Percentiles rank a stretch among this genome's conserved stretches.
phyloP scores from a whole-genome alignment of 352 stramenopile species.

The Phytophthora aleatoria region DNA sequence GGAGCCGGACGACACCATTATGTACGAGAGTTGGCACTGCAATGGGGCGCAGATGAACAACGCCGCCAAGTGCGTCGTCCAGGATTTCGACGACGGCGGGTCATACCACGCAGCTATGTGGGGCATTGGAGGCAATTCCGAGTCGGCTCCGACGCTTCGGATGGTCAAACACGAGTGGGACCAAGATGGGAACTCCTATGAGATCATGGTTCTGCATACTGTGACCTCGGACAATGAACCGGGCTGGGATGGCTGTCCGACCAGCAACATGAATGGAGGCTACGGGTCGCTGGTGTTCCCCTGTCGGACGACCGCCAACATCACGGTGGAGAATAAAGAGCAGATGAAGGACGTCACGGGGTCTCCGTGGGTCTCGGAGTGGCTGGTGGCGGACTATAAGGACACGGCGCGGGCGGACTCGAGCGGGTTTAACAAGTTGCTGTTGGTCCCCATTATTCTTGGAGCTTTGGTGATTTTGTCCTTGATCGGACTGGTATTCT shows the following conservation, averaged over 20 bases:
- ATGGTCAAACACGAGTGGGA: constrained; percentile 28
- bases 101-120: constrained; percentile 34
- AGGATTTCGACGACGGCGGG: constrained; percentile 18
- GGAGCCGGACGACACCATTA: constrained; percentile 18
- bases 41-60: constrained; percentile 44
- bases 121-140: constrained; percentile 21
- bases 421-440: constrained; percentile 19
- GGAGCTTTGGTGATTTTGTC: constrained; percentile 1
- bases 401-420: constrained; percentile 2
- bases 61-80: constrained; percentile 33
- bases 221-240: constrained; percentile 26
- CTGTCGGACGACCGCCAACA: constrained; percentile 29
- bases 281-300: constrained; percentile 44
- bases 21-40: constrained; percentile 27
- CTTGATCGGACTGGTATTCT: constrained; percentile 11
- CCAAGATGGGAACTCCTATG: constrained; percentile 7
- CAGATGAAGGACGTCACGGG: constrained; percentile 10
- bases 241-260: constrained; percentile 24
- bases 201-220: constrained; percentile 32
- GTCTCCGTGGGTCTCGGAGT: constrained; percentile 29
- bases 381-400: constrained; percentile 30
- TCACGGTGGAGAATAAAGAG: constrained; percentile 15
- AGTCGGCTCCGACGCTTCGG: constrained; percentile 3
- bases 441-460: constrained; percentile 27
- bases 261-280: constrained; percentile 1